Percentiles rank a stretch among this genome's conserved stretches.
These are phyloP conservation scores for Angomonas deanei DNA, from an alignment of 208 protist species.

Conservation along the genomic window DNA sequence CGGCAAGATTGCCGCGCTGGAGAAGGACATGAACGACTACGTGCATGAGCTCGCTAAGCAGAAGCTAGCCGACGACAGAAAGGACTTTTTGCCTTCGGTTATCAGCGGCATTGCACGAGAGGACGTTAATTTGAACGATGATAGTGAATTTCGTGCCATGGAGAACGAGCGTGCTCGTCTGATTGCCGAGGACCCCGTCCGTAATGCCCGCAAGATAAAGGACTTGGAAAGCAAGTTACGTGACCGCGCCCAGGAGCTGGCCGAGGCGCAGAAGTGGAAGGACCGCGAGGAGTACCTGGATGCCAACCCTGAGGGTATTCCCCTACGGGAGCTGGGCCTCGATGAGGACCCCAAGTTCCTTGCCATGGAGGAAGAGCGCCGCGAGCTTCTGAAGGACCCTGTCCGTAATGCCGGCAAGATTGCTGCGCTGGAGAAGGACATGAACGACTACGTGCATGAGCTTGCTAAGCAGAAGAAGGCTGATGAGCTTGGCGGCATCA, in stretches of 20 bases:
- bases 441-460: conserved; percentile 11
- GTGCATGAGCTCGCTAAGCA: conserved; percentile 16
- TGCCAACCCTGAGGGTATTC: conserved; percentile 65
- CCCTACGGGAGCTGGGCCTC: conserved; percentile 46
- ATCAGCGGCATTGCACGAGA: background rate
- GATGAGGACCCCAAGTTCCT: conserved; percentile 54
- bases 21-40: conserved; percentile 20
- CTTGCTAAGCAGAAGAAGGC: conserved; percentile 11
- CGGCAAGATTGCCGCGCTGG: background rate
- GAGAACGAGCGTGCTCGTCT: conserved; percentile 12
- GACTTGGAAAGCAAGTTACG: conserved; percentile 11
- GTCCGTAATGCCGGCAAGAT: conserved; percentile 7
- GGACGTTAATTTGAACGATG: conserved; percentile 52
- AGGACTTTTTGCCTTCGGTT: background rate
- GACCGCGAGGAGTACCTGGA: conserved; percentile 46
- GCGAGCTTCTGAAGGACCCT: conserved; percentile 36
- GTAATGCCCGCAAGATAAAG: conserved; percentile 9
- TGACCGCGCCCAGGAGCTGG: conserved; percentile 9
- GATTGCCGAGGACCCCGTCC: conserved; percentile 5
- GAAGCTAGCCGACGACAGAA: conserved; percentile 5
- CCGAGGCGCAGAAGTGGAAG: conserved; percentile 10
- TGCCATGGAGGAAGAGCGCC: conserved; percentile 64
- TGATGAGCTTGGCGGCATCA: conserved; percentile 32
- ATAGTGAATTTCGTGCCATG: conserved; percentile 14
- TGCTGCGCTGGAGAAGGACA: conserved; percentile 3